A percentile compares a stretch with the other conserved stretches of the same genome.
Conservation (phyloP, 352 stramenopile genomes). For the Phytophthora europaea region DNA sequence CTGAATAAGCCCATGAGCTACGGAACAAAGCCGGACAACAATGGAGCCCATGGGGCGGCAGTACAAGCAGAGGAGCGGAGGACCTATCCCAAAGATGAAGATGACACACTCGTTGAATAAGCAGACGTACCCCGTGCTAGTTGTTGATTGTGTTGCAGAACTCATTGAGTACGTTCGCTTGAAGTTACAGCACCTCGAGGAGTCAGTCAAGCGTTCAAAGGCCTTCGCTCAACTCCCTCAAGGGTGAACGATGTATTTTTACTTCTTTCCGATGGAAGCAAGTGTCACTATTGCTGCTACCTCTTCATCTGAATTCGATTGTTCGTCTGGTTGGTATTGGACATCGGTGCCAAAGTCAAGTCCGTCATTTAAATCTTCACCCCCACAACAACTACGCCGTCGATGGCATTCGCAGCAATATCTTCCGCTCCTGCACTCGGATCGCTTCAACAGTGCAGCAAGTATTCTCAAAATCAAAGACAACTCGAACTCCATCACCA, state of each 20-base stretch:
- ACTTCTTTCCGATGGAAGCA: neutral
- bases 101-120: too few species aligned
- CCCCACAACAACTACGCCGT: neutral
- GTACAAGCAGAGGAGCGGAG: too few species aligned
- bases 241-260: conserved; percentile 6
- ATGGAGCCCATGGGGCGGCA: too few species aligned
- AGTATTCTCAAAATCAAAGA: conserved; percentile 1
- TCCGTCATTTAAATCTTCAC: neutral
- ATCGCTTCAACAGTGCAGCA: neutral
- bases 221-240: neutral
- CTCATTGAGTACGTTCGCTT: too few species aligned
- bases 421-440: neutral
- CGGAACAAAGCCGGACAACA: too few species aligned
- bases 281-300: neutral
- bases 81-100: too few species aligned
- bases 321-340: conserved; percentile 1
- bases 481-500: neutral
- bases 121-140: too few species aligned
- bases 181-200: neutral
- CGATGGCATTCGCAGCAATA: neutral
- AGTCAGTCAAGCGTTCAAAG: neutral
- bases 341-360: neutral
- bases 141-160: neutral
- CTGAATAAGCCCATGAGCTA: too few species aligned
- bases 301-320: neutral